Percentiles rank a stretch among this genome's conserved stretches.
Conservation (phyloP, 2,329 filamentous ascomycete species). For the Celoporthe dispersa region DNA sequence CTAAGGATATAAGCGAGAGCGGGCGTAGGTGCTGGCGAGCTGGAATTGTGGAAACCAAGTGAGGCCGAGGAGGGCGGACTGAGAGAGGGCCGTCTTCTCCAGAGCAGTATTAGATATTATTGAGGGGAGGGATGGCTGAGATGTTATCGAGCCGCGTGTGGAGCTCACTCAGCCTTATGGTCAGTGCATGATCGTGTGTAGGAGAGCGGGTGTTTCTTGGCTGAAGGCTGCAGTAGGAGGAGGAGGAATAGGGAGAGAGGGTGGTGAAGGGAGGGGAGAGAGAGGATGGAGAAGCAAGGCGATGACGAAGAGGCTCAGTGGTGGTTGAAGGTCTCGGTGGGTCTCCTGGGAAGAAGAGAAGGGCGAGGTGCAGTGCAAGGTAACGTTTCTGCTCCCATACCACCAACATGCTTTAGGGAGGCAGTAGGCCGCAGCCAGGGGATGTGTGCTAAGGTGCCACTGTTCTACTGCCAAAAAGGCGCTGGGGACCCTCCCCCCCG, state of each 20-base stretch:
- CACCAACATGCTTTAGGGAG: neutral
- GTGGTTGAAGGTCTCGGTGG: neutral
- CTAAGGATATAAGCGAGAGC: slow-evolving; percentile 13
- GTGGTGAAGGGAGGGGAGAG: neutral
- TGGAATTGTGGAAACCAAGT: slow-evolving; percentile 18
- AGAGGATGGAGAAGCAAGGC: neutral
- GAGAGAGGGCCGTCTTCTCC: neutral
- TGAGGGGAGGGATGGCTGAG: neutral
- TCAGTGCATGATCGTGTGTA: neutral
- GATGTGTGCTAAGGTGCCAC: neutral
- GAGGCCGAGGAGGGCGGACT: neutral
- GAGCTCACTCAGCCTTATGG: neutral
- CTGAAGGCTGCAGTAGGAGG: neutral
- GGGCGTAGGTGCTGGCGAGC: slow-evolving; percentile 2
- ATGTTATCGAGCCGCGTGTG: neutral
- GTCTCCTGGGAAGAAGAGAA: neutral
- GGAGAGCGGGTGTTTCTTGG: neutral
- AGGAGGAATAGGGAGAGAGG: too few species aligned
- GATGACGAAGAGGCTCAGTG: slow-evolving; percentile 9
- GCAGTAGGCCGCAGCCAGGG: slow-evolving; percentile 1
- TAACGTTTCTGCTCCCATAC: slow-evolving; percentile 5
- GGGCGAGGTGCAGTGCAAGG: slow-evolving; percentile 1
- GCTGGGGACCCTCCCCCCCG: neutral
- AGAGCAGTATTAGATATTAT: neutral
- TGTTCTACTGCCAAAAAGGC: neutral